Evolutionary conservation across 2,329 filamentous ascomycete species (phyloP), one percentile per base, ranked within the genome.

Genomic region (Ophiostoma fasciatum): DNA sequence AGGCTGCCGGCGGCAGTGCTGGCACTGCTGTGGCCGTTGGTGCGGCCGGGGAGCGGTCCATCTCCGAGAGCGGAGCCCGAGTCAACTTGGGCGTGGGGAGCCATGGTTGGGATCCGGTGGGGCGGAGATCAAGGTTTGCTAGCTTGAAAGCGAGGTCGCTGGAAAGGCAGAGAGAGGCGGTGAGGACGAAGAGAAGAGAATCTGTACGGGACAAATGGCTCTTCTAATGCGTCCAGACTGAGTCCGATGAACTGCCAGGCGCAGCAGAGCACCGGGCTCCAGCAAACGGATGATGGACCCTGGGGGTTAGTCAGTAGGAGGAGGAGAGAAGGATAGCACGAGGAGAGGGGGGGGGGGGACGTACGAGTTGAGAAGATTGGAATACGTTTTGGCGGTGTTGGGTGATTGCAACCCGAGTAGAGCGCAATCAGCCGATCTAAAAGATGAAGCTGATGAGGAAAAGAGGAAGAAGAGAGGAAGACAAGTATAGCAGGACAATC

Each of bases 301-400:
- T 94, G 58, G 3, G 13, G 4, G 38, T 23, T 17, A 25, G 28
- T 3, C 17, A 22, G 31, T 18, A 18, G 11, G 15, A 21, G 22
- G 17, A 5, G 2, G 13, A 7, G 5, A 21, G 14, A 21, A 14
- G 14, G 10, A 30, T 3, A 26, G 8, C n/a, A 15, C 18, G 14
- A 32, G 25, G 28, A 20, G 17, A 32, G 9, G 18, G 28, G 12
- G 27, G 14, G 15, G 10, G 14, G 30, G 5, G 14, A 56, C 84
- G 60, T 73, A 94, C 87, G 85, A 94, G 74, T 90, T 90, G 51
- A 94, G 79, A 53, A 92, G 80, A 67, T 93, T 94, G 71, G 85
- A 88, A 79, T 94, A 94, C 87, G 84, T 94, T 66, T 82, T 94
- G 83, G 72, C 79, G 78, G 62, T 59, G 60, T 54, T 54, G 45